Evolutionary conservation across 2,329 filamentous ascomycete genomes (phyloP), one percentile per base, ranked within the genome.

Genomic region (Fusarium buxicola): DNA sequence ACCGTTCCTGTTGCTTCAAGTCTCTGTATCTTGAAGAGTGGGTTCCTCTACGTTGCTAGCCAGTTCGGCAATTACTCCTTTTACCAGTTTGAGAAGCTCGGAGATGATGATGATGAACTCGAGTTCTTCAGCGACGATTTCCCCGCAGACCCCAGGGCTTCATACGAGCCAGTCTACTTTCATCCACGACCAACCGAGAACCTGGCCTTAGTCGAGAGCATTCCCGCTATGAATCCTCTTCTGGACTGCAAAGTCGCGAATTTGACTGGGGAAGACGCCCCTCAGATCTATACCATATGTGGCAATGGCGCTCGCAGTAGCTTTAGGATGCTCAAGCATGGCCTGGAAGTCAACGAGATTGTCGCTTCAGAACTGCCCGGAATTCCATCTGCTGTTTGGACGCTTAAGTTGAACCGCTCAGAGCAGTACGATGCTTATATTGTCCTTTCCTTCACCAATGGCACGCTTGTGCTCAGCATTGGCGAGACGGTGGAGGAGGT

Each of bases 401-500:
- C 95, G 0, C 93, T 96, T 1, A 97, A 97, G 75, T 81, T 96
- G 41, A 90, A 88, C 32, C 87, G 87, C 16, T 85, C 86, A 15
- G 94, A 98, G 68, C 87, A 94, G 68, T 96, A 89, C 65, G 94
- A 99, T 76, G 90, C 92, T 0, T 97, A 98, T 72, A 97, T 99
- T 59, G 87, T 99, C n/a, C 83, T 99, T 6, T 96, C 93, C 3
- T 95, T 97, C 72, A 89, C 89, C 34, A 96, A 96, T 68, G 91
- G 89, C 27, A 99, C 95, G 0, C 82, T 98, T 11, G 94, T 98
- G 1, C 82, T 99, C 13, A 96, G 93, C 71, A 97, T 99, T 65
- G 95, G 94, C 5, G 95, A 99, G 74, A 97, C 94, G 2, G 95
- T 99, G 0, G 94, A 97, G 74, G 93, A 98, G 77, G 93, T 97